A percentile compares a stretch with the other conserved stretches of the same genome.
These are phyloP conservation scores for Thermochaetoides dissita DNA, from an alignment of 2,329 filamentous ascomycete species.

Conservation along the genomic window DNA sequence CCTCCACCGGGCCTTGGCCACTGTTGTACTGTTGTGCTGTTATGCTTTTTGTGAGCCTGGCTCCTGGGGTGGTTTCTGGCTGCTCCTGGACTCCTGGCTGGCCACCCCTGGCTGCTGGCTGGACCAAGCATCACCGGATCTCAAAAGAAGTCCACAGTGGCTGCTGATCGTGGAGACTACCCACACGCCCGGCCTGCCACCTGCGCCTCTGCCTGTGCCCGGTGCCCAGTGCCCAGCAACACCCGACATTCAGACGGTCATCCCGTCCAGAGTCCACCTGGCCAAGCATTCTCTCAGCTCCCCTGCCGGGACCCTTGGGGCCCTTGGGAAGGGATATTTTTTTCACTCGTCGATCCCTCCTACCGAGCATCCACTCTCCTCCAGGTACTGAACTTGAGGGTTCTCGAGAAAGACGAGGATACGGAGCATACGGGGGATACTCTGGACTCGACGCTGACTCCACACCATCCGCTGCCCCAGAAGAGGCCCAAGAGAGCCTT, in stretches of 20 bases:
- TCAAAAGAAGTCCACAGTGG: constrained; percentile 7
- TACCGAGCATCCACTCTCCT: constrained; percentile 20
- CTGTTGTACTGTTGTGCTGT: no score
- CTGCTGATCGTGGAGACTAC: constrained; percentile 6
- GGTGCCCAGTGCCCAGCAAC: constrained; percentile 4
- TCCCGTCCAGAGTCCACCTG: constrained; percentile 6
- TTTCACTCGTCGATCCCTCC: constrained; percentile 39
- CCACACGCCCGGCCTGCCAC: constrained; percentile 9
- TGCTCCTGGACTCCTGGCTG: neutral
- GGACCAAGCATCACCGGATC: constrained; percentile 14
- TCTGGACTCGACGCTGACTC: constrained; percentile 9
- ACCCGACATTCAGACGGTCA: constrained; percentile 5
- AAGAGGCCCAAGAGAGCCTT: constrained; percentile 26
- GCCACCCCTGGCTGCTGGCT: constrained; percentile 3
- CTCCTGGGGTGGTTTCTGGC: no score
- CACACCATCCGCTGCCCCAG: constrained; percentile 29
- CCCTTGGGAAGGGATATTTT: constrained; percentile 31
- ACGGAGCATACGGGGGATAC: no score
- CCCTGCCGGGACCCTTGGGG: constrained; percentile 14
- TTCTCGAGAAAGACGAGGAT: constrained; percentile 1
- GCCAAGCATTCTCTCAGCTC: constrained; percentile 2
- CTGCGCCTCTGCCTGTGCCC: constrained; percentile 10
- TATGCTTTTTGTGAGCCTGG: no score
- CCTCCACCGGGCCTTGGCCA: constrained; percentile 5
- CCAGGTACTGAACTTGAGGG: neutral